These are phyloP conservation scores for Scheffersomyces lignicola DNA, from an alignment of 1,139 yeast species.

Conservation along the genomic window DNA sequence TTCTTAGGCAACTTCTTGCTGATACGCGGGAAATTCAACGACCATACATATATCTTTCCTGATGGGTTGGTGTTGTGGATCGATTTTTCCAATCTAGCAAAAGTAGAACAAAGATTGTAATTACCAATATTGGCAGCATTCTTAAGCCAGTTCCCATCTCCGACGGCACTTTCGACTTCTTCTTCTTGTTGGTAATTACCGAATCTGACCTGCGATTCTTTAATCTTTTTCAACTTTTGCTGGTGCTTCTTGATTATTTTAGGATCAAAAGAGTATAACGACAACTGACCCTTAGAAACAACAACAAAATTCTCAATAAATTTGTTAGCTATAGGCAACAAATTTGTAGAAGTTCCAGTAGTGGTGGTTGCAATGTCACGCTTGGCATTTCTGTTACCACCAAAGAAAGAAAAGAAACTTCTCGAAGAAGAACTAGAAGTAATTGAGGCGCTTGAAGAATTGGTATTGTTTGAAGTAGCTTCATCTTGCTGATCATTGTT, in stretches of 20 bases:
- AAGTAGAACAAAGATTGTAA: conserved; percentile 50
- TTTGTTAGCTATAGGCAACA: conserved; percentile 20
- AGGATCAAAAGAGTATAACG: conserved; percentile 53
- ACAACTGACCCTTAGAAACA: conserved; percentile 57
- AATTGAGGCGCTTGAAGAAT: conserved; percentile 23
- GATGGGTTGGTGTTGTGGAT: conserved; percentile 13
- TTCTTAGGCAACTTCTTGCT: conserved; percentile 36
- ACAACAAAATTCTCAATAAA: conserved; percentile 55
- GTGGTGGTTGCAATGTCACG: conserved; percentile 6
- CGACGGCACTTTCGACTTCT: conserved; percentile 28
- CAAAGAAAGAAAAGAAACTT: conserved; percentile 23
- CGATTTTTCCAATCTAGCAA: conserved; percentile 41
- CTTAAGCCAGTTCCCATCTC: conserved; percentile 71
- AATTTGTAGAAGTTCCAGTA: conserved; percentile 7
- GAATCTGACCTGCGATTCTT: conserved; percentile 26
- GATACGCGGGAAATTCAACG: conserved; percentile 41
- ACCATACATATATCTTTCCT: conserved; percentile 30
- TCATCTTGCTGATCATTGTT: conserved; percentile 43
- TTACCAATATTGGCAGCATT: conserved; percentile 50
- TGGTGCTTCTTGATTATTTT: conserved; percentile 44
- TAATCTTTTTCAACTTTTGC: conserved; percentile 29
- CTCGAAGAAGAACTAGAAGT: conserved; percentile 9
- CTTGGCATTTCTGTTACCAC: conserved; percentile 5
- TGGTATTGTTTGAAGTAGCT: conserved; percentile 22
- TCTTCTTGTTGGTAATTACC: conserved; percentile 17